Percentiles rank a stretch among this genome's conserved stretches.
Conservation (phyloP, 768 basidiomycete species). For the Termitomyces sp. region DNA sequence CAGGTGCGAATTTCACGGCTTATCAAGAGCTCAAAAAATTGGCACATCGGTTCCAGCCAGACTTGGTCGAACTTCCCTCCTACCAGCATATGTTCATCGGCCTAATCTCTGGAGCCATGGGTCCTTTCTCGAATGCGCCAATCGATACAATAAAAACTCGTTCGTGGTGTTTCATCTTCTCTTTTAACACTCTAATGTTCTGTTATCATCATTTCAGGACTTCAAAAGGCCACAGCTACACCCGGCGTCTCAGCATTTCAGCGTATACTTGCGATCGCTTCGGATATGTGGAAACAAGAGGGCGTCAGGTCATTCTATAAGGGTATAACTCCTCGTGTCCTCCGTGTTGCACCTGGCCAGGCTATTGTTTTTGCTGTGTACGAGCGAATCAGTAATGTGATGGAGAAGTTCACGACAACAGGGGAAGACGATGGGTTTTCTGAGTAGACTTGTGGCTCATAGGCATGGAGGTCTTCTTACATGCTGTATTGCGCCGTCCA, state of each 20-base stretch:
- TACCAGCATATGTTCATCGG: slow-evolving; percentile 97
- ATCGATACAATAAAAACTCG: slow-evolving; percentile 95
- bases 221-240: slow-evolving; percentile 77
- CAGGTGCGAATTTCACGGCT: slow-evolving; percentile 94
- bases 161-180: slow-evolving; percentile 28
- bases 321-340: slow-evolving; percentile 94
- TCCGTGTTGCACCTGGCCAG: slow-evolving; percentile 95
- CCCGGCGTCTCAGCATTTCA: slow-evolving; percentile 75
- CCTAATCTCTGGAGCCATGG: slow-evolving; percentile 94
- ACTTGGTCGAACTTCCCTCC: slow-evolving; percentile 74
- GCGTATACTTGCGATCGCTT: slow-evolving; percentile 73
- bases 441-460: slow-evolving; percentile 36
- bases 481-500: neutral
- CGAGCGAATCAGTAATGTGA: slow-evolving; percentile 72
- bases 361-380: slow-evolving; percentile 98
- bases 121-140: slow-evolving; percentile 97
- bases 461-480: neutral
- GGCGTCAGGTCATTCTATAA: slow-evolving; percentile 93
- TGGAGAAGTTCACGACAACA: slow-evolving; percentile 61
- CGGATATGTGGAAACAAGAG: slow-evolving; percentile 92
- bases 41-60: slow-evolving; percentile 74
- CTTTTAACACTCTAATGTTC: neutral
- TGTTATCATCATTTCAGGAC: slow-evolving; percentile 37
- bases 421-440: slow-evolving; percentile 61
- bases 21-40: slow-evolving; percentile 95